These are phyloP conservation scores for Euclidium syriacum DNA, from an alignment of 345 rosid genomes.

Conservation along the genomic window DNA sequence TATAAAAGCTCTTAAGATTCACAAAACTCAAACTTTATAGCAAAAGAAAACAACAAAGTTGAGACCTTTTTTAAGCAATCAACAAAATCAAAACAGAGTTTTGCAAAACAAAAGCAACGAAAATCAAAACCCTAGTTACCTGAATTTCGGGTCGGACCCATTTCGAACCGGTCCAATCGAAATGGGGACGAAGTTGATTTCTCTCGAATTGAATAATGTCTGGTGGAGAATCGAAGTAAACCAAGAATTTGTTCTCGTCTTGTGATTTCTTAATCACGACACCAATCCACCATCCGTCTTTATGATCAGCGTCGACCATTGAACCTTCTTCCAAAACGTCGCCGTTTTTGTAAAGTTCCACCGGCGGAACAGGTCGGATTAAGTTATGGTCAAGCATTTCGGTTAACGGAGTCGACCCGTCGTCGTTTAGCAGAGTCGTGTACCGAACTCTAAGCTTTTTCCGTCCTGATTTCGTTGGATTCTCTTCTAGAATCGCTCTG, in stretches of 20 bases:
- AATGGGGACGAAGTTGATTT: slow-evolving; percentile 45
- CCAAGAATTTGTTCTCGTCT: slow-evolving; percentile 29
- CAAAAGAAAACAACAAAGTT: too few species aligned
- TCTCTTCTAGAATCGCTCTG: slow-evolving; percentile 38
- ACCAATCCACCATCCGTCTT: slow-evolving; percentile 60
- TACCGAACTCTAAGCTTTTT: slow-evolving; percentile 39
- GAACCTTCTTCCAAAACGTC: slow-evolving; percentile 25
- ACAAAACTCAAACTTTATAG: too few species aligned
- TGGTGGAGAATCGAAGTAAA: slow-evolving; percentile 51
- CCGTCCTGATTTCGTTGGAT: slow-evolving; percentile 24
- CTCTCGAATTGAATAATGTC: slow-evolving; percentile 40
- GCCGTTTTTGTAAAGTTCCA: not conserved
- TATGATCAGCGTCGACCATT: slow-evolving; percentile 37
- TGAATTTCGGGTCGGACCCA: slow-evolving; percentile 42
- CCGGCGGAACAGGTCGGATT: slow-evolving; percentile 54
- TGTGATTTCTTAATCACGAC: slow-evolving; percentile 40
- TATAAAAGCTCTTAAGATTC: too few species aligned
- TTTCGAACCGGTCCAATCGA: slow-evolving; percentile 40
- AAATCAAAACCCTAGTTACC: too few species aligned
- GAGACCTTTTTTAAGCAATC: too few species aligned
- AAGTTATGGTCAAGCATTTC: slow-evolving; percentile 38
- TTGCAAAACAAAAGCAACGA: too few species aligned
- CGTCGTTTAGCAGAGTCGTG: slow-evolving; percentile 31
- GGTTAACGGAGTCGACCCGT: slow-evolving; percentile 31
- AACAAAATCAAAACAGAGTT: too few species aligned